Percentiles rank a stretch among this genome's conserved stretches.
Evolutionary conservation across 2,329 filamentous ascomycete species (phyloP).

Genomic region (Fusarium nurragi): DNA sequence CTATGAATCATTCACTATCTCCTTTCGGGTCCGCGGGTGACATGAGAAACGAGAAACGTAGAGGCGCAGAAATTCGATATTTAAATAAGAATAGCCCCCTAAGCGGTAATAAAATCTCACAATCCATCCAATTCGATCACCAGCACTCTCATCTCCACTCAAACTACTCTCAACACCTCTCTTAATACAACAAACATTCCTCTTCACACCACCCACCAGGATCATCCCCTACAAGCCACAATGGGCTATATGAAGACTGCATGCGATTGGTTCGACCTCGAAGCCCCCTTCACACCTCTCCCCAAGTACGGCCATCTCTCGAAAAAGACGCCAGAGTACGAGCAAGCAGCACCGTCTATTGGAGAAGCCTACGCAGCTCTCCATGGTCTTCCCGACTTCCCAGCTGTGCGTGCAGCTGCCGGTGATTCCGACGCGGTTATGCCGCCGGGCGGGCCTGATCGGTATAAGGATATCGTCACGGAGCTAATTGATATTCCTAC

Average conservation of each 20-base stretch:
- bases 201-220: not conserved
- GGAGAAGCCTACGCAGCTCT: not conserved
- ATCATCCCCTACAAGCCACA: not conserved
- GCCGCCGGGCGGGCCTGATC: constrained; percentile 29
- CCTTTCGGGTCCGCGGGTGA: not conserved
- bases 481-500: constrained; percentile 26
- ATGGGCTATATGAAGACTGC: constrained; percentile 24
- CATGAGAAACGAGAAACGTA: too few species aligned
- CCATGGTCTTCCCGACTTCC: not conserved
- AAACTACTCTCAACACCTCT: not conserved
- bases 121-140: not conserved
- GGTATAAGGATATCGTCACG: constrained; percentile 19
- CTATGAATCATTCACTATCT: constrained; percentile 13
- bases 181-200: not conserved
- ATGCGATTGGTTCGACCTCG: constrained; percentile 21
- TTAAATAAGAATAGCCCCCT: not conserved
- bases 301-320: constrained; percentile 39
- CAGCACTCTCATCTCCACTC: not conserved
- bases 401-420: not conserved
- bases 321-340: constrained; percentile 10
- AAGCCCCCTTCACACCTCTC: constrained; percentile 15
- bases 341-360: not conserved
- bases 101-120: fast-evolving
- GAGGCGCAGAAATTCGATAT: not conserved
- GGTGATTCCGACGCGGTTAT: constrained; percentile 33